Base-by-base conservation (phyloP, 371 early-diverging fungal genomes). In the Gilbertella persicaria region DNA sequence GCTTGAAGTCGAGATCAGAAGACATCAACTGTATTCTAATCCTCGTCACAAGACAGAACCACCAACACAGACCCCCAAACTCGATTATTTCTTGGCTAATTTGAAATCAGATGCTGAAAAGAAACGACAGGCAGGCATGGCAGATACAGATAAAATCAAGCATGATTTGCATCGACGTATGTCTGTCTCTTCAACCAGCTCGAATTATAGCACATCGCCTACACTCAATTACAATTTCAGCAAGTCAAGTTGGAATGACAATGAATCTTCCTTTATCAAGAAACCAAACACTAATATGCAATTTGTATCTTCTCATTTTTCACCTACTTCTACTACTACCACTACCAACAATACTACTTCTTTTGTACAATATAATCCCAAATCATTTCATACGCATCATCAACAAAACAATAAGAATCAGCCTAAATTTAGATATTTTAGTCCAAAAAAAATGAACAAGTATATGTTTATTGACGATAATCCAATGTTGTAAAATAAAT, bases 401-500 rank as follows among this genome's bases (percentile, higher is more conserved):
- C 28, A 28, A 35, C 33, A 37, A 17, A 20, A 26, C 55, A 46
- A 46, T 21, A 70, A 70, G 45, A 60, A 58, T 30, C 73, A 73
- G 46, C 54, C 74, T 19, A 67, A 72, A 16, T 75, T 75, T 57
- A 66, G 73, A 29, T 75, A 75, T 42, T 75, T 75, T 45, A 75
- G 72, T 55, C 76, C 76, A 35, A 67, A 69, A 30, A 75, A 71
- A 51, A 67, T 67, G 67, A 75, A 75, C 68, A 72, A 75, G 46
- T 75, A 63, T 30, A 47, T 75, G 51, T 75, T 75, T 53, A 75
- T 75, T 43, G 73, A 75, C 28, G 76, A 75, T 45, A 63, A 67
- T 41, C 75, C 67, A 38, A 59, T 59, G 46, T 16, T 24, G 35
- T 43, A 52, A 36, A 30, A 41, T 41, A 55, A 39, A 25, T 21